Percentiles rank a stretch among this genome's conserved stretches.
phyloP scores from a whole-genome alignment of 1,139 yeast genomes.

The Williopsis jadinii region DNA sequence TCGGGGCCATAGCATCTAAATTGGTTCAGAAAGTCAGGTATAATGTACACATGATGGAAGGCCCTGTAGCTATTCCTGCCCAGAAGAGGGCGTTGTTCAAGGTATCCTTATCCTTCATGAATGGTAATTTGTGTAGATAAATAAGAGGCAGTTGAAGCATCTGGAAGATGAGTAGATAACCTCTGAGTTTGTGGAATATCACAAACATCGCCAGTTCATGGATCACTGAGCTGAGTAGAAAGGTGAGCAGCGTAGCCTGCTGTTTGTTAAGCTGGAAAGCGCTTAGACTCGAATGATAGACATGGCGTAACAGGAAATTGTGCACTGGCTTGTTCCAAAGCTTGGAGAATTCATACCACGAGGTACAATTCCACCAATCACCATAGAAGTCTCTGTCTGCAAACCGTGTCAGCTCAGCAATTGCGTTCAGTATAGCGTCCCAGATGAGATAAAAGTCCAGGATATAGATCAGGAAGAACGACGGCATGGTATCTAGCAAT shows the following conservation, averaged over 20 bases:
- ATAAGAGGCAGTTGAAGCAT: constrained; percentile 68
- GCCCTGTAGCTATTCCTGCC: constrained; percentile 88
- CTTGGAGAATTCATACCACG: constrained; percentile 91
- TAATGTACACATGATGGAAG: constrained; percentile 79
- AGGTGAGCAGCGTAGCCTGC: constrained; percentile 75
- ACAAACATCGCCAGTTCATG: constrained; percentile 94
- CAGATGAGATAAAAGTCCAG: constrained; percentile 84
- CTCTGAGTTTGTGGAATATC: constrained; percentile 71
- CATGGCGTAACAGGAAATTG: constrained; percentile 81
- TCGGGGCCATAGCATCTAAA: too few species aligned
- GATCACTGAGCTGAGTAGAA: constrained; percentile 69
- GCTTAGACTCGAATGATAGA: constrained; percentile 84
- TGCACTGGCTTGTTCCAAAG: constrained; percentile 98
- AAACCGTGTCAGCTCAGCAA: constrained; percentile 80
- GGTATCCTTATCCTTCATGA: constrained; percentile 46
- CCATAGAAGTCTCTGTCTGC: constrained; percentile 93
- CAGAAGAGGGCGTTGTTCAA: constrained; percentile 84
- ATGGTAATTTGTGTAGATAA: constrained; percentile 43
- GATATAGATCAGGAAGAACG: constrained; percentile 67
- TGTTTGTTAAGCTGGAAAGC: constrained; percentile 58
- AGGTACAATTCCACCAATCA: constrained; percentile 95
- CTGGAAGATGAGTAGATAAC: constrained; percentile 72
- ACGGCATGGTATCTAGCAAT: constrained; percentile 71
- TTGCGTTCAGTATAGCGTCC: constrained; percentile 85
- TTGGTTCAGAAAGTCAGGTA: constrained; percentile 54